Conservation (phyloP, 805 yeast genomes). For the Torulaspora quercuum region DNA sequence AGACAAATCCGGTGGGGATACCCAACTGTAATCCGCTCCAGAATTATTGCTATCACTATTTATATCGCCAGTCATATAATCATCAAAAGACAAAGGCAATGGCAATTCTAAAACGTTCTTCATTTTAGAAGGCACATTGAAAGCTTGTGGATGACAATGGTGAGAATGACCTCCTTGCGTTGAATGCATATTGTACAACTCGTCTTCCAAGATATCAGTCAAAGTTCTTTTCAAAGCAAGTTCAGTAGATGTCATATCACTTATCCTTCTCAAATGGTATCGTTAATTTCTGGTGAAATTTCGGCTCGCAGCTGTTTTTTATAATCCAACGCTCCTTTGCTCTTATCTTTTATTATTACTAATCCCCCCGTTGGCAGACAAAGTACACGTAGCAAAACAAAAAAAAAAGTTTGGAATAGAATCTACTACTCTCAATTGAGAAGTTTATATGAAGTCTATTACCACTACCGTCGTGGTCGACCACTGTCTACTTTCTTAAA, state of each 20-base stretch:
- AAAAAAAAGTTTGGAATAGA: background rate
- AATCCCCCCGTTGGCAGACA: constrained; percentile 3
- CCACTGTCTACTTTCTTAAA: too few species aligned
- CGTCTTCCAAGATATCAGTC: constrained; percentile 37
- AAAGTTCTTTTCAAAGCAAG: constrained; percentile 28
- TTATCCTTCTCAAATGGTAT: background rate
- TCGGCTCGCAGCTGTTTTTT: too few species aligned
- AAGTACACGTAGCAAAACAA: constrained; percentile 3
- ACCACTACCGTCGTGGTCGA: too few species aligned
- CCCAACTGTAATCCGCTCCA: constrained; percentile 5
- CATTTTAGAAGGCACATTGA: constrained; percentile 1
- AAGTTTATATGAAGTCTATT: too few species aligned
- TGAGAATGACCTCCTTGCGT: constrained; percentile 4
- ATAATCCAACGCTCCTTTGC: background rate
- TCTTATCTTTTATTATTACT: constrained; percentile 10
- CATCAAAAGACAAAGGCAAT: constrained; percentile 13
- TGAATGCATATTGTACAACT: constrained; percentile 26
- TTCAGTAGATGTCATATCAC: constrained; percentile 19
- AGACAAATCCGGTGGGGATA: constrained; percentile 1
- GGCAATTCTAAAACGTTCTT: constrained; percentile 15
- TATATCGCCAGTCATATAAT: constrained; percentile 6
- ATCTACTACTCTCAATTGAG: background rate
- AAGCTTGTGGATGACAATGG: constrained; percentile 10
- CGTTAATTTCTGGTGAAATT: too few species aligned
- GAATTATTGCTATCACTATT: background rate